Base-by-base conservation (phyloP, 2,329 filamentous ascomycete genomes). In the Zymoseptoria passerinii region DNA sequence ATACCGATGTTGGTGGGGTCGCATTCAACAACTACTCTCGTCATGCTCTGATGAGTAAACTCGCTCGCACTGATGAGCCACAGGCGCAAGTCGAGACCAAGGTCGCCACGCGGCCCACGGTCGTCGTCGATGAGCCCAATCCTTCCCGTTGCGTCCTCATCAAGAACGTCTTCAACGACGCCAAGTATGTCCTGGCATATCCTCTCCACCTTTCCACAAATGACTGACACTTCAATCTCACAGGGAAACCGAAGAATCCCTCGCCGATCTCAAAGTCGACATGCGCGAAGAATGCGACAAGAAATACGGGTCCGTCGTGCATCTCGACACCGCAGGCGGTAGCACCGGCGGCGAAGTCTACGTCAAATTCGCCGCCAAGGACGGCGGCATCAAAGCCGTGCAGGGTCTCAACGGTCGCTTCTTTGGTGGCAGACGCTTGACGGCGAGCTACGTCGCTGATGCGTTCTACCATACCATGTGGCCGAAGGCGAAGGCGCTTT, bases 21-120 rank as follows among this genome's bases (percentile, higher is more conserved):
- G 97, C 97, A 78, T 97, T 97, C 87, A 96, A 91, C 83, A 96
- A 96, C 76, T 96, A 95, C 80, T 96, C 90, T 81, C 90, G 94
- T 78, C 91, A 97, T 79, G 90, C 92, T 72, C 86, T 99, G 77
- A 99, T 99, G 94, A 86, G 90, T 76, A 96, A 97, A 79, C 89
- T 99, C 76, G 92, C 94, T 73, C 87, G 94, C 81, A 92, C 89
- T 78, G 92, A 97, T 77, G 91, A 97, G 72, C 81, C 85, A 66
- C 77, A 89, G 76, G 83, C 83, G 72, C 86, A 88, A 74, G 61
- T 61, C n/a, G 77, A 89, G 76, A 83, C 83, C 72, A 86, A 88
- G 74, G 61, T 61, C n/a, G 53, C 58, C 48, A 58, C 61, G 55
- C 60, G 53, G 65, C 91, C 89, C 76, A 88, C 86, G 52, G 89